A percentile compares a stretch with the other conserved stretches of the same genome.
phyloP scores from a whole-genome alignment of 305 asterid genomes.

The Fraxinus ornus region DNA sequence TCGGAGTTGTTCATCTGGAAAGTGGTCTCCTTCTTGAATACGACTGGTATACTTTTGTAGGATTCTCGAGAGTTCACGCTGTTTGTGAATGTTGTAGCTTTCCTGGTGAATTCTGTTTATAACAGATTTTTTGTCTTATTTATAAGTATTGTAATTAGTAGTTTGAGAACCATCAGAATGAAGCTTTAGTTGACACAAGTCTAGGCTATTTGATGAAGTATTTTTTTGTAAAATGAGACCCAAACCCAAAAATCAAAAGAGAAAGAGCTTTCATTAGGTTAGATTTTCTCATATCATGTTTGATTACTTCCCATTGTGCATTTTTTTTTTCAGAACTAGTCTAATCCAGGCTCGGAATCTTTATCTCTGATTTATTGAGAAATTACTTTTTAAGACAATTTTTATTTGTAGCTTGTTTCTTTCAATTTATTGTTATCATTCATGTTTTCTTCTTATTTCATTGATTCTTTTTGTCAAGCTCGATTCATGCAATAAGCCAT shows the following conservation, averaged over 20 bases:
- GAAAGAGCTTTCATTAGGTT: neutral
- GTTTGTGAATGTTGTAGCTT: slow-evolving; percentile 19
- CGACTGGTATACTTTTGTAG: slow-evolving; percentile 67
- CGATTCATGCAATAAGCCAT: neutral
- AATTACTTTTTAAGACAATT: neutral
- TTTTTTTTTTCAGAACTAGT: neutral
- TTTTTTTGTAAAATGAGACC: neutral
- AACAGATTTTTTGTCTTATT: slow-evolving; percentile 12
- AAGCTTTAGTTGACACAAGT: neutral
- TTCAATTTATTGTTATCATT: neutral
- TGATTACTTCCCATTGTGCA: neutral
- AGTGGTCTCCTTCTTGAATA: slow-evolving; percentile 85
- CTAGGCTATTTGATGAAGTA: neutral
- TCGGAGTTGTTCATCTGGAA: slow-evolving; percentile 81
- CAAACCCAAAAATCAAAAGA: neutral
- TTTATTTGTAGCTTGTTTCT: neutral
- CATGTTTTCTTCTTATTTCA: neutral
- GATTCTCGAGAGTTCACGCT: slow-evolving; percentile 22
- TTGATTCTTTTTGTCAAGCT: neutral
- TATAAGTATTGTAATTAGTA: neutral
- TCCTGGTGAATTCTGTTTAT: slow-evolving; percentile 11
- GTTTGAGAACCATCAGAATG: neutral
- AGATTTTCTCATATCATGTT: neutral
- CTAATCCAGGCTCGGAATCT: neutral
- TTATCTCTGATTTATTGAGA: neutral